Evolutionary conservation across 2,329 filamentous ascomycete genomes (phyloP).

Genomic region (Penicillium vulpinum): DNA sequence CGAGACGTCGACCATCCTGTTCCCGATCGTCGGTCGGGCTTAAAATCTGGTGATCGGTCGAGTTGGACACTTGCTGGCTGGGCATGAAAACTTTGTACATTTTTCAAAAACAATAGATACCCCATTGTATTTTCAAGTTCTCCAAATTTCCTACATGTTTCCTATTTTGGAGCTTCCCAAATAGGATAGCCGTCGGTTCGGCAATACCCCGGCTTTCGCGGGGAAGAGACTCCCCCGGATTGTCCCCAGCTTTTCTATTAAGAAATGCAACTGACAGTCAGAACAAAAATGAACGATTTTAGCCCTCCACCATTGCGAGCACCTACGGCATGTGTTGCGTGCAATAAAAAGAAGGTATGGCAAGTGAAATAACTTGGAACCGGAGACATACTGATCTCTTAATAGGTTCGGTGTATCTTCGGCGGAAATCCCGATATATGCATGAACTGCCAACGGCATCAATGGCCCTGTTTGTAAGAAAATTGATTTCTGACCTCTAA

Average conservation of each 20-base stretch:
- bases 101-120: constrained; percentile 21
- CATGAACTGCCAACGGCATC: constrained; percentile 27
- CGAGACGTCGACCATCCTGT: constrained; percentile 42
- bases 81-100: constrained; percentile 36
- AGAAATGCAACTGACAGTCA: background rate
- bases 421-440: constrained; percentile 24
- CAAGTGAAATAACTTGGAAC: background rate
- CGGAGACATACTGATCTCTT: background rate
- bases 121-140: constrained; percentile 10
- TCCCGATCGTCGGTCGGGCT: constrained; percentile 42
- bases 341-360: constrained; percentile 34
- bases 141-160: background rate
- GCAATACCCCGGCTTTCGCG: constrained; percentile 3
- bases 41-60: constrained; percentile 46
- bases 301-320: constrained; percentile 30
- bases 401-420: constrained; percentile 34
- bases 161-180: background rate
- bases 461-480: constrained; percentile 32
- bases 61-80: constrained; percentile 52
- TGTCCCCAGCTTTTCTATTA: background rate
- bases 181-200: background rate
- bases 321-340: constrained; percentile 32
- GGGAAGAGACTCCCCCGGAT: constrained; percentile 6
- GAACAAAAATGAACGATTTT: constrained; percentile 7
- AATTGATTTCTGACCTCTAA: background rate